phyloP scores from a whole-genome alignment of 306 rosid species.

The Vachellia pachyceras region DNA sequence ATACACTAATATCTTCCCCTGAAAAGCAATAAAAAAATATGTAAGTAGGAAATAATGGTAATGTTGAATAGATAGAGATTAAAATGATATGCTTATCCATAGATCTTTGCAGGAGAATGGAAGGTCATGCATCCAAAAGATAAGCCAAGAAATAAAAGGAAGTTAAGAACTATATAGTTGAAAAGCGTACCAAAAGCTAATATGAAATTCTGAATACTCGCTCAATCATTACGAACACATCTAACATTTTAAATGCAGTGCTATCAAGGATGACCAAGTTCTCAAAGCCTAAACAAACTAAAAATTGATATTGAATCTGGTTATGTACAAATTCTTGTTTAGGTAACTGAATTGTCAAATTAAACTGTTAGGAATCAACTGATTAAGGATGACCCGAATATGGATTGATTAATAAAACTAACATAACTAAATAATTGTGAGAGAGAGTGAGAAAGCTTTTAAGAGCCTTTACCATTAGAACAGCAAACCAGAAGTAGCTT shows the following conservation, averaged over 20 bases:
- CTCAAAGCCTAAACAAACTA: constrained; percentile 14
- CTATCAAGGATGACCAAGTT: constrained; percentile 29
- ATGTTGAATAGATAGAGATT: constrained; percentile 6
- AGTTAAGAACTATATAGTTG: background rate
- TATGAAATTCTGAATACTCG: background rate
- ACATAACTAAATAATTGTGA: background rate
- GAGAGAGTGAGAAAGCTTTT: background rate
- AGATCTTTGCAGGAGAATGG: background rate
- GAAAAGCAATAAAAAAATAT: constrained; percentile 43
- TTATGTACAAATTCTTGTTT: constrained; percentile 35
- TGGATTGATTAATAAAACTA: background rate
- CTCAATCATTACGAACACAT: constrained; percentile 13
- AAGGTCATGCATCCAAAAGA: constrained; percentile 33
- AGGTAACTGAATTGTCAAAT: constrained; percentile 19
- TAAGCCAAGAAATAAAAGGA: background rate
- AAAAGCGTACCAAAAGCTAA: background rate
- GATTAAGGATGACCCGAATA: background rate
- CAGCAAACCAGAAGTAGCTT: constrained; percentile 73
- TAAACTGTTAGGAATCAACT: background rate
- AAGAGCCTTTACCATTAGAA: constrained; percentile 59
- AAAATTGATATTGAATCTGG: constrained; percentile 2
- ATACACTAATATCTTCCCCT: constrained; percentile 92
- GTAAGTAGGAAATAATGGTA: constrained; percentile 31
- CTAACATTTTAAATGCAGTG: background rate
- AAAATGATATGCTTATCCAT: constrained; percentile 27